A percentile compares a stretch with the other conserved stretches of the same genome.
phyloP scores from a whole-genome alignment of 805 yeast species.

The Helenozyma rhizophorensis region DNA sequence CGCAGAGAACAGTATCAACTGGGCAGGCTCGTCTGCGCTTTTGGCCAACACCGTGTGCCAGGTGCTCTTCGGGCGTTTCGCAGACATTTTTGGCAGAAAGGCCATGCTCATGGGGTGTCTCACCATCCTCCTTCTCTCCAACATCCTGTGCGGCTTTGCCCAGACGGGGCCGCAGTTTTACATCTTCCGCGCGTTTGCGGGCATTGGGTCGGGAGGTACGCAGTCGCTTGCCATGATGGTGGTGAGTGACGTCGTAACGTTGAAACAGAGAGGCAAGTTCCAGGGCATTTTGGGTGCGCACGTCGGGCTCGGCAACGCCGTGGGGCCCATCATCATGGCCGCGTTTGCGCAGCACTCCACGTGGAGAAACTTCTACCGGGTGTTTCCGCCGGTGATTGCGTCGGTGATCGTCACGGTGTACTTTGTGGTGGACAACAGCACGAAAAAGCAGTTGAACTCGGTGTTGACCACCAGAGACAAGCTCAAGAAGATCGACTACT shows the following conservation, averaged over 20 bases:
- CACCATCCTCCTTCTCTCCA: constrained; percentile 42
- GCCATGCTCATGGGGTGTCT: constrained; percentile 42
- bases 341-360: constrained; percentile 39
- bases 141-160: constrained; percentile 38
- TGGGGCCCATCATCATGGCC: constrained; percentile 56
- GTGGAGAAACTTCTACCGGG: constrained; percentile 54
- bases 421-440: constrained; percentile 34
- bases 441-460: constrained; percentile 18
- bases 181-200: constrained; percentile 51
- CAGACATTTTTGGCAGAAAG: constrained; percentile 60
- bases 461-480: constrained; percentile 31
- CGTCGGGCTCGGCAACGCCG: constrained; percentile 48
- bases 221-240: constrained; percentile 48
- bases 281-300: constrained; percentile 51
- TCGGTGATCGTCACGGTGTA: constrained; percentile 26
- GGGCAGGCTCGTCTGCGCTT: constrained; percentile 73
- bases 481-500: constrained; percentile 46
- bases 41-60: constrained; percentile 71
- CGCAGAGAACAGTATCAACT: constrained; percentile 47
- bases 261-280: constrained; percentile 49
- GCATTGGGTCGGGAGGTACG: constrained; percentile 57
- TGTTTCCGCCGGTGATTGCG: constrained; percentile 40
- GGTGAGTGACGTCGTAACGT: constrained; percentile 52
- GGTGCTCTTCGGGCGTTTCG: constrained; percentile 66
- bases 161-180: constrained; percentile 43